Conservation (phyloP, 768 basidiomycete species). For the Hemileccinum impolitum region DNA sequence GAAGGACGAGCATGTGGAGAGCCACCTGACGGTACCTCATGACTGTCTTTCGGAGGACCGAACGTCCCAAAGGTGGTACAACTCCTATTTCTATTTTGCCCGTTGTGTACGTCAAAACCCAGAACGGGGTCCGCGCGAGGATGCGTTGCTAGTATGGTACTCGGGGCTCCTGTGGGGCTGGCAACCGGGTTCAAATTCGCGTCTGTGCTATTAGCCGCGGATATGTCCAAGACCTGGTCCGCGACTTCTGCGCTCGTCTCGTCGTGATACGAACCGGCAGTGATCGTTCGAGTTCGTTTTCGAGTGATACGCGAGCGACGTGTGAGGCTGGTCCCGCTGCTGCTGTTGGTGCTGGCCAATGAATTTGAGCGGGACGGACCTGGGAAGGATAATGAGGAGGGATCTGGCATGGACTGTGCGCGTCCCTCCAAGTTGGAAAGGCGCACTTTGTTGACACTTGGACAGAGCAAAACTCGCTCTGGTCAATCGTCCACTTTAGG, state of each 20-base stretch:
- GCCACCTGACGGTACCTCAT: slow-evolving; percentile 6
- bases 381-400: slow-evolving; percentile 24
- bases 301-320: slow-evolving; percentile 48
- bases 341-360: slow-evolving; percentile 39
- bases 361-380: slow-evolving; percentile 36
- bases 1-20: slow-evolving; percentile 1
- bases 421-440: slow-evolving; percentile 20
- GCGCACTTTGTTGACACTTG: slow-evolving; percentile 9
- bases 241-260: slow-evolving; percentile 8
- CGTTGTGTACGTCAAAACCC: slow-evolving; percentile 10
- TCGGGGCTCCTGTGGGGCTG: slow-evolving; percentile 10
- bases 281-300: slow-evolving; percentile 53
- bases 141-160: slow-evolving; percentile 10
- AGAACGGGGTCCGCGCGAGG: slow-evolving; percentile 11
- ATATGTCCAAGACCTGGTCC: slow-evolving; percentile 30
- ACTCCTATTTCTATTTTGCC: slow-evolving; percentile 23
- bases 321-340: slow-evolving; percentile 47
- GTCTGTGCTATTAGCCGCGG: slow-evolving; percentile 19
- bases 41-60: slow-evolving; percentile 19
- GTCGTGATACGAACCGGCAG: slow-evolving; percentile 29
- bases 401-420: slow-evolving; percentile 31
- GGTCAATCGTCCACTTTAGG: slow-evolving; percentile 17
- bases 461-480: slow-evolving; percentile 5
- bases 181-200: slow-evolving; percentile 1
- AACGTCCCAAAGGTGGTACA: slow-evolving; percentile 21